Evolutionary conservation across 2,329 filamentous ascomycete genomes (phyloP).

Genomic region (Diaporthe sp.): DNA sequence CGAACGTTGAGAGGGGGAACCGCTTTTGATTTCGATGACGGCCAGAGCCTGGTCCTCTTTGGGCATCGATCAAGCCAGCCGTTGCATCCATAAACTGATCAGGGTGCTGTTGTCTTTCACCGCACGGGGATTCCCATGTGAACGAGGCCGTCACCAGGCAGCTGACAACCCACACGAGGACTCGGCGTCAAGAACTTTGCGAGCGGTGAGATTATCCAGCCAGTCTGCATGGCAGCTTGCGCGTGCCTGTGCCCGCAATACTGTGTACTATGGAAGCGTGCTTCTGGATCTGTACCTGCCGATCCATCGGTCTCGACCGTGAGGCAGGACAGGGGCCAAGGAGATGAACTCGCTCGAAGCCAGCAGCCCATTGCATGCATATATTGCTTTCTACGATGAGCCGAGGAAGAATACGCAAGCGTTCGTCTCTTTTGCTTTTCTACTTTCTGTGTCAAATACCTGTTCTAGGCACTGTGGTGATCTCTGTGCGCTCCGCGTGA

Average conservation of each 20-base stretch:
- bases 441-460: background rate
- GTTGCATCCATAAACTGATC: background rate
- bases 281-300: slow-evolving; percentile 29
- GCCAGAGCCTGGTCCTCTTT: background rate
- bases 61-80: background rate
- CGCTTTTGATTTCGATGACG: slow-evolving; percentile 9
- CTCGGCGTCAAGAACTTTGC: background rate
- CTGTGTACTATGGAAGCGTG: slow-evolving; percentile 15
- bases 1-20: background rate
- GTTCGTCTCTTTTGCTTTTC: background rate
- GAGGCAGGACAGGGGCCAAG: background rate
- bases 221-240: background rate
- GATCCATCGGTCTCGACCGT: slow-evolving; percentile 35
- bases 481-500: background rate
- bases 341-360: slow-evolving; percentile 1
- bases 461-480: background rate
- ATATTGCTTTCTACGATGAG: background rate
- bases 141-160: background rate
- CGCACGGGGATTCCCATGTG: background rate
- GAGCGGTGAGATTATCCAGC: slow-evolving; percentile 7
- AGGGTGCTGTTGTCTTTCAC: background rate
- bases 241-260: background rate
- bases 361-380: background rate
- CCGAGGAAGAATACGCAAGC: background rate
- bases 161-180: background rate